Evolutionary conservation across 1,284 basidiomycete species (phyloP), one percentile per base, ranked within the genome.

Genomic region (Apiotrichum laibachii): DNA sequence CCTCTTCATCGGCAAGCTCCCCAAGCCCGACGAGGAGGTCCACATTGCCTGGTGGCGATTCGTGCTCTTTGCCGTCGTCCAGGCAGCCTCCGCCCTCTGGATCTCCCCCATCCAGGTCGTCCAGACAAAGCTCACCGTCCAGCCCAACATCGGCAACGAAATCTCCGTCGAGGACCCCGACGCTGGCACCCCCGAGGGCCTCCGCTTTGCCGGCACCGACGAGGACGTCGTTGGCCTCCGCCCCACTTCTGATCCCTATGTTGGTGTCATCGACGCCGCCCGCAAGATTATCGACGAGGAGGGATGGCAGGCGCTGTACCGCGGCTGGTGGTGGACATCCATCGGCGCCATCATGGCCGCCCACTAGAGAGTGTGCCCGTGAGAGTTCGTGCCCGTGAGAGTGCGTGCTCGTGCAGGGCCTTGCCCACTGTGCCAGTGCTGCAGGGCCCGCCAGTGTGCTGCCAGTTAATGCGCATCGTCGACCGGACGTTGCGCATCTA

Each of bases 151-250:
- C 62, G 85, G 85, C 9, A 85, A 84, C 8, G 79, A 85, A 7
- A 52, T 60, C 31, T 63, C 59, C 21, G 79, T 84, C 16, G 84
- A 85, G 33, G 86, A 87, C 55, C 85, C 84, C 2, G 87, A 88
- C 66, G 67, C 66, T 15, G 67, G 60, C 9, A 80, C 80, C 5
- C 86, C 88, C 60, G 85, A 87, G 58, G 81, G 82, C 7, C 64
- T 72, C 1, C 61, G 67, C 19, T 92, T 87, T 70, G 83, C 86
- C 34, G 89, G 88, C 7, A 80, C 82, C 16, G 86, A 88, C 34
- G 92, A 94, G 74, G 91, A 94, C 70, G 92, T 95, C 12, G 91
- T 95, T 67, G 89, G 89, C 15, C 77, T 93, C 63, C 84, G 92
- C 63, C 86, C 85, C 56, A 91, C 92, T 70, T 86, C 84, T 46